Evolutionary conservation across 345 rosid species (phyloP), one percentile per base, ranked within the genome.

Genomic region (Hypericum perforatum): DNA sequence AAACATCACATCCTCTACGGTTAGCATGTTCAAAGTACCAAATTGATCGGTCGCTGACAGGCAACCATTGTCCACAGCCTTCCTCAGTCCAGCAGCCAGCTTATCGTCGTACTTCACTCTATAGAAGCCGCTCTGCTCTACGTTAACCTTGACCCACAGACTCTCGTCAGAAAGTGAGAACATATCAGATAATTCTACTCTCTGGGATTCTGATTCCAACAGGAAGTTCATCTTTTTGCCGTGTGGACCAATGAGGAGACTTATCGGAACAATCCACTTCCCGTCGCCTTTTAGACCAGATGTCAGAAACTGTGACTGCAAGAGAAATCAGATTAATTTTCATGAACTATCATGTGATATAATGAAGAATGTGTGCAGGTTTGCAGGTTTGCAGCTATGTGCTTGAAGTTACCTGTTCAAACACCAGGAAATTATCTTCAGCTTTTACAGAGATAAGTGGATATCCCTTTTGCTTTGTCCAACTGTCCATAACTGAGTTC

Each of bases 401-500:
- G 8, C 49, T 41, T 41, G 13, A 43, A 14, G 6, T 41, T 22
- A 44, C 81, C 81, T 76, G 81, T 52, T 72, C 70, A 38, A 76
- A 55, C 58, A 66, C 68, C 59, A 76, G 14, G 32, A 57, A 7
- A 7, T 52, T 45, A 7, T 61, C 72, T 37, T 66, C 59, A 43
- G 40, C 56, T 46, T 60, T 66, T 5, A 72, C 75, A 7, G 52
- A 48, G 40, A 76, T 62, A 22, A 72, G 68, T 37, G 81, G 77
- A 64, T 69, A 62, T 39, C 75, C 75, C 49, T 69, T 69, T 46
- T 64, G 63, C 75, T 76, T 76, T 48, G 75, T 72, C 81, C 81
- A 72, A 48, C 66, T 15, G 12, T 58, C 60, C 77, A 72, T 72
- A 56, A 69, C 44, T 10, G 48, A 52, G 47, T 59, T 59, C 12